Evolutionary conservation across 2,329 filamentous ascomycete genomes (phyloP).

Genomic region (Fusarium scirpi): DNA sequence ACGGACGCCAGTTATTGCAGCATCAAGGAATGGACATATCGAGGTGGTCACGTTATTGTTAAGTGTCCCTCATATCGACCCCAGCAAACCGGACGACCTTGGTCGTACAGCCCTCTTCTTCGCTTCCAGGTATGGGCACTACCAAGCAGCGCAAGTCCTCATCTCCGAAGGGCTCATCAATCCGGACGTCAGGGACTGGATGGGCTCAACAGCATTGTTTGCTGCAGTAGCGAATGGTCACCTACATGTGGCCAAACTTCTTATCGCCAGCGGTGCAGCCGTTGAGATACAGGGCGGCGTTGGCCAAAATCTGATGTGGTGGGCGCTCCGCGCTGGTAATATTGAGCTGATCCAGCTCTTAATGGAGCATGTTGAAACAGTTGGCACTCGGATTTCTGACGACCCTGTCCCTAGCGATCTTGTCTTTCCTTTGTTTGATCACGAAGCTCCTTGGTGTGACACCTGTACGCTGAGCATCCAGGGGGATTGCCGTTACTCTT

Average conservation of each 20-base stretch:
- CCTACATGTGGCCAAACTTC: background rate
- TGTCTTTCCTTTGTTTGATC: no score
- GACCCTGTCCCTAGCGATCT: no score
- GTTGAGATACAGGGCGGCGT: background rate
- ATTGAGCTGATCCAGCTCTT: background rate
- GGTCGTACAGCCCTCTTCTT: background rate
- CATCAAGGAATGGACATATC: no score
- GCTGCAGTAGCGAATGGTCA: background rate
- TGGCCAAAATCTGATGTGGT: background rate
- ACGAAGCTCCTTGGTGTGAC: no score
- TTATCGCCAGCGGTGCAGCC: background rate
- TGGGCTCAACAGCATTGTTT: background rate
- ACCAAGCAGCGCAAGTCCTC: no score
- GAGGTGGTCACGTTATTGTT: background rate
- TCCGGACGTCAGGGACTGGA: no score
- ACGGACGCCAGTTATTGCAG: no score
- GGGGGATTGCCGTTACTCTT: no score
- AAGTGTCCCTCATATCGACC: background rate
- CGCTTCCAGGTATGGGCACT: background rate
- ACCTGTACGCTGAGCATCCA: no score
- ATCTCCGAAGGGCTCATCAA: no score
- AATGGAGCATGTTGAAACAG: background rate
- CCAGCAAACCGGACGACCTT: background rate
- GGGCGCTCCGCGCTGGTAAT: background rate
- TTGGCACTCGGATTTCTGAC: no score